phyloP scores from a whole-genome alignment of 768 basidiomycete species.

The Podaxis carcinomalis region DNA sequence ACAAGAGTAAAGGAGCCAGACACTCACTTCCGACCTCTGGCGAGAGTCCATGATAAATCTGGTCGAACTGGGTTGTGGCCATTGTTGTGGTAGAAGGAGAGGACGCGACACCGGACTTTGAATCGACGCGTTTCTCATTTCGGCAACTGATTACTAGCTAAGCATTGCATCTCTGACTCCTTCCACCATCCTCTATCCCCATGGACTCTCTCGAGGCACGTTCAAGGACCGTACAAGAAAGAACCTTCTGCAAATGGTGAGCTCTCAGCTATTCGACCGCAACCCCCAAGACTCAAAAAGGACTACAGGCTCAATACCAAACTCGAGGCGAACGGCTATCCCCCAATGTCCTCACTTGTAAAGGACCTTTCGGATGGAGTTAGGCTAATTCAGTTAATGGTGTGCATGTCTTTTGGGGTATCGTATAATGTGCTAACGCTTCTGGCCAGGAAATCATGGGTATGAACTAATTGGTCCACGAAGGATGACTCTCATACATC shows the following conservation, averaged over 20 bases:
- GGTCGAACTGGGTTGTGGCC: slow-evolving; percentile 78
- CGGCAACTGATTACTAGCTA: slow-evolving; percentile 11
- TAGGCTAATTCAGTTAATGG: slow-evolving; percentile 92
- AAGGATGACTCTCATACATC: background rate
- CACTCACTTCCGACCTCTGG: slow-evolving; percentile 80
- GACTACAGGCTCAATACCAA: slow-evolving; percentile 87
- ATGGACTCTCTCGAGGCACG: slow-evolving; percentile 58
- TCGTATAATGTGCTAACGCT: background rate
- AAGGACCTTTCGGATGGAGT: slow-evolving; percentile 94
- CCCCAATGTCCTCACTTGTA: slow-evolving; percentile 85
- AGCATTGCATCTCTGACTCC: slow-evolving; percentile 11
- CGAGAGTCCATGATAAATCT: slow-evolving; percentile 71
- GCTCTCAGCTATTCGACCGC: slow-evolving; percentile 1
- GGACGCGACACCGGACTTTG: slow-evolving; percentile 43
- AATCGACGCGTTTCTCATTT: slow-evolving; percentile 30
- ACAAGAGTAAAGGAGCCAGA: background rate
- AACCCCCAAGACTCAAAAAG: slow-evolving; percentile 1
- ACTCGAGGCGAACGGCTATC: slow-evolving; percentile 79
- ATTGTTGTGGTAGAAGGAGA: slow-evolving; percentile 28
- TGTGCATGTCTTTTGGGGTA: slow-evolving; percentile 25
- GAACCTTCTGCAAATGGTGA: slow-evolving; percentile 92
- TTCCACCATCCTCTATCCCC: slow-evolving; percentile 9
- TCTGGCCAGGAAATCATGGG: slow-evolving; percentile 91
- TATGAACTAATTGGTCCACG: slow-evolving; percentile 19
- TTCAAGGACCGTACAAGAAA: slow-evolving; percentile 64